phyloP scores from a whole-genome alignment of 164 flowering plant genomes.

The grape (Vitis vinifera) region ASM3070453v1 NC_081809.1:590001-590500 shows the following conservation, averaged over 20 bases:
- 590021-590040: background rate
- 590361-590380: conserved; percentile 94
- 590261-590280: background rate
- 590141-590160: background rate
- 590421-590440: background rate
- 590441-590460: too few relatives aligned
- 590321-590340: conserved; percentile 68
- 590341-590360: conserved; percentile 70
- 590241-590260: conserved; percentile 11
- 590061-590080: background rate
- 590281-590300: conserved; percentile 65
- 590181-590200: background rate
- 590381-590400: conserved; percentile 57
- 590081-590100: background rate
- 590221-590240: too few relatives aligned
- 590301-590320: conserved; percentile 75
- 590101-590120: background rate
- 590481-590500: conserved; percentile 6
- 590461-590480: too few relatives aligned
- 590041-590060: background rate
- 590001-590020: background rate
- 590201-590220: background rate
- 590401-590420: background rate
- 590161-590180: background rate
- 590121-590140: too few relatives aligned